phyloP scores from a whole-genome alignment of 768 basidiomycete genomes.

The Boletellus ananiceps region DNA sequence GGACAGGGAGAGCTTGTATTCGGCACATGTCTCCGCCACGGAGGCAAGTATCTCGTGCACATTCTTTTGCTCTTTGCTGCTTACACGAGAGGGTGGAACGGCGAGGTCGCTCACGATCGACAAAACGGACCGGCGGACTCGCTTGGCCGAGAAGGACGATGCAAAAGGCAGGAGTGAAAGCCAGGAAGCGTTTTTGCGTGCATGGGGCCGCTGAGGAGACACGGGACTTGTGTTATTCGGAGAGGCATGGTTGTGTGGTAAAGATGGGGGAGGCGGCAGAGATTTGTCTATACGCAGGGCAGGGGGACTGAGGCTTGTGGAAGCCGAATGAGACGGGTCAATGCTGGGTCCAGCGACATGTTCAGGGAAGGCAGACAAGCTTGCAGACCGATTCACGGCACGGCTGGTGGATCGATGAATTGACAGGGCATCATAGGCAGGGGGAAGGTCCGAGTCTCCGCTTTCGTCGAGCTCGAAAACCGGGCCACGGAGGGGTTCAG shows the following conservation, averaged over 20 bases:
- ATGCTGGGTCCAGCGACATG: neutral
- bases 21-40: constrained; percentile 54
- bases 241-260: neutral
- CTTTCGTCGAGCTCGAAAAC: neutral
- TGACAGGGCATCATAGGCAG: constrained; percentile 13
- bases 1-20: constrained; percentile 42
- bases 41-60: constrained; percentile 48
- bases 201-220: neutral
- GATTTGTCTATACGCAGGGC: neutral
- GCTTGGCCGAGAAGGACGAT: constrained; percentile 33
- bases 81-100: constrained; percentile 1
- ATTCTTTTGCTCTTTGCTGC: neutral
- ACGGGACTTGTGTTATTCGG: neutral
- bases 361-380: neutral
- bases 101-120: constrained; percentile 53
- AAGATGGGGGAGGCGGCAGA: neutral
- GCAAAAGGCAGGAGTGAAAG: constrained; percentile 26
- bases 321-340: too few species aligned
- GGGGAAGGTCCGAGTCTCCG: constrained; percentile 5
- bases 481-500: neutral
- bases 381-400: neutral
- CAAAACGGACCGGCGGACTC: constrained; percentile 49
- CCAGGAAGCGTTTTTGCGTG: constrained; percentile 23
- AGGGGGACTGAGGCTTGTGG: neutral
- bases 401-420: neutral